Evolutionary conservation across 768 basidiomycete species (phyloP), one percentile per base, ranked within the genome.

Genomic region (Auricularia heimuer): DNA sequence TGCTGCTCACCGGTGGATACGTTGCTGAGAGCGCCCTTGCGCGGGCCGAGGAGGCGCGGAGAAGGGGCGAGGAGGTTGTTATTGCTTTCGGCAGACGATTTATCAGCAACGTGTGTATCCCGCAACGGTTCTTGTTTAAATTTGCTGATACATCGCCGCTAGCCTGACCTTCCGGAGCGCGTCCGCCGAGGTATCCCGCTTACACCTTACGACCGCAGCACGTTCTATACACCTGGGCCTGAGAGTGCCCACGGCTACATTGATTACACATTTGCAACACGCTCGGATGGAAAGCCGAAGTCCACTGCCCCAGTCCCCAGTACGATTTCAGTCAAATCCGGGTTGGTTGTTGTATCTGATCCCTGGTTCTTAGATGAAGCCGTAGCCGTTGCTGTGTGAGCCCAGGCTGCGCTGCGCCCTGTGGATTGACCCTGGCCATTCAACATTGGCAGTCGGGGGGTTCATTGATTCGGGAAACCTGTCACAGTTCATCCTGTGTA

Each of bases 1-100:
- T 60, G 12, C 14, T 60, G 24, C 29, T 60, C 8, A 78, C 80
- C 2, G 82, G 82, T 29, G 81, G 79, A 2, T 79, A 82, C 67
- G 76, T 74, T 1, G 73, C 78, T 2, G 75, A 81, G 51, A 70
- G 68, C 0, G 83, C 81, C 0, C 62, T 81, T 2, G 67, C 70
- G 29, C 68, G 67, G 0, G 81, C 78, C 1, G 77, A 81, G 51
- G 68, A 71, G 66, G 66, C 67, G 16, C 65, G 71, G 14, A 14
- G 11, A 24, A 14, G 56, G 14, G 56, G 56, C 12, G 56, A 60
- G 56, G 65, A 70, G 18, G 72, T 74, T 6, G 66, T 78, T 8
- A 67, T 79, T 64, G 76, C 77, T 0, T 79, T 75, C 33, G 80
- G 76, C 4, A 69, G 80, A 35, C 63, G 65, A 14, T 80, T 75